Evolutionary conservation across 78 protist species (phyloP).

Genomic region (Fonticula alba): DNA sequence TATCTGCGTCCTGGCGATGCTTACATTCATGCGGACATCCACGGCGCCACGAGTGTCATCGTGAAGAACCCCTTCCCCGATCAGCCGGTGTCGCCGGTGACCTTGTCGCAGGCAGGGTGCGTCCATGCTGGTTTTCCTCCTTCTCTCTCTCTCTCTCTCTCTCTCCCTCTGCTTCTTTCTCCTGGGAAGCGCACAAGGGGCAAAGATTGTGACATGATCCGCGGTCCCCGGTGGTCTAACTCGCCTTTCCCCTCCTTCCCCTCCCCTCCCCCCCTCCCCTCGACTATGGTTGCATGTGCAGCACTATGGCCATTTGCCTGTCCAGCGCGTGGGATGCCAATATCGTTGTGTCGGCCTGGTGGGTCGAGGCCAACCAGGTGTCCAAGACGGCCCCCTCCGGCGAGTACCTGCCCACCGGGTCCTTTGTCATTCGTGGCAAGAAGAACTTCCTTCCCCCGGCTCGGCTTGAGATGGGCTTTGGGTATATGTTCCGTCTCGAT

Average conservation of each 20-base stretch:
- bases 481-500: conserved; percentile 55
- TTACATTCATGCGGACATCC: conserved; percentile 83
- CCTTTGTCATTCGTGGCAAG: conserved; percentile 55
- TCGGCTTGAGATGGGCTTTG: conserved; percentile 69
- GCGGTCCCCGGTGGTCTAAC: too few relatives aligned
- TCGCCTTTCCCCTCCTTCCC: too few relatives aligned
- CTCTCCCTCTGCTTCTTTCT: too few relatives aligned
- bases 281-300: too few relatives aligned
- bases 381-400: conserved; percentile 85
- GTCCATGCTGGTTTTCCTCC: too few relatives aligned
- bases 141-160: too few relatives aligned
- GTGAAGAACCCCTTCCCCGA: conserved; percentile 39
- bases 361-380: conserved; percentile 79
- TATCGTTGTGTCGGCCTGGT: conserved; percentile 63
- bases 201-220: too few relatives aligned
- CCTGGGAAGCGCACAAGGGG: too few relatives aligned
- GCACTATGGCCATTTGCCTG: conserved; percentile 17
- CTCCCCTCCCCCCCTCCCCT: too few relatives aligned
- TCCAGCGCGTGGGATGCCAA: conserved; percentile 79
- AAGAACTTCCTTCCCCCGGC: conserved; percentile 75
- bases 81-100: conserved; percentile 31
- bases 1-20: conserved; percentile 50
- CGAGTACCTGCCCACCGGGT: conserved; percentile 75
- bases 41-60: conserved; percentile 65
- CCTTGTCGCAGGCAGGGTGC: conserved; percentile 56